Conservation (phyloP, 495 filamentous ascomycete species). For the Cryomyces minteri region DNA sequence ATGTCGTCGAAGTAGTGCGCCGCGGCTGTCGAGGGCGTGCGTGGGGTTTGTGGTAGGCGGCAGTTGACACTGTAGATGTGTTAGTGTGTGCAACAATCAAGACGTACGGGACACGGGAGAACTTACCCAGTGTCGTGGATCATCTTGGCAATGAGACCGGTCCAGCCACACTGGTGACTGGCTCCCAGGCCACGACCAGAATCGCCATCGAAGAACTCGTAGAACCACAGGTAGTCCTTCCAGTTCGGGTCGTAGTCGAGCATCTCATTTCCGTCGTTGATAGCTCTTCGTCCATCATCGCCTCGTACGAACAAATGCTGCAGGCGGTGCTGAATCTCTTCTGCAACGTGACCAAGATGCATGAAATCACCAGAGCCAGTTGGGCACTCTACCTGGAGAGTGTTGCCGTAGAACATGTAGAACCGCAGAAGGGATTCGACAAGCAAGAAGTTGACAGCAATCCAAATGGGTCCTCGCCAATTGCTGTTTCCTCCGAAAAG, state of each 20-base stretch:
- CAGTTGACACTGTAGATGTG: constrained; percentile 48
- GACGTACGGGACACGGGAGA: not conserved
- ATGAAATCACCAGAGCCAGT: constrained; percentile 87
- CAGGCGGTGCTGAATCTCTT: constrained; percentile 86
- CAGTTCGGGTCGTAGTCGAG: constrained; percentile 84
- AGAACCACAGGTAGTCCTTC: constrained; percentile 88
- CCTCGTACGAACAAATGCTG: constrained; percentile 77
- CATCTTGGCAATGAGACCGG: constrained; percentile 87
- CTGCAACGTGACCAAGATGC: constrained; percentile 91
- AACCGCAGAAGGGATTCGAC: constrained; percentile 84
- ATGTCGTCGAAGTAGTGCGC: constrained; percentile 92
- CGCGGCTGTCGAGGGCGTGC: constrained; percentile 64
- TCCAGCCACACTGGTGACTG: constrained; percentile 94
- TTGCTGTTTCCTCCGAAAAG: constrained; percentile 96
- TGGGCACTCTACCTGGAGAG: constrained; percentile 79
- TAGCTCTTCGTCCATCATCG: constrained; percentile 69
- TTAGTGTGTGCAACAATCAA: constrained; percentile 3
- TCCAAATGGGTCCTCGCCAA: constrained; percentile 88
- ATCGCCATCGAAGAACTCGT: constrained; percentile 95
- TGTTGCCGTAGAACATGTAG: constrained; percentile 86
- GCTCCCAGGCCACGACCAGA: constrained; percentile 75
- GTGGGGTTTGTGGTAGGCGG: constrained; percentile 81
- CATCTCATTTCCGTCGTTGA: constrained; percentile 63
- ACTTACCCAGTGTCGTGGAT: constrained; percentile 89
- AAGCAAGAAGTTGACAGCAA: constrained; percentile 88